phyloP scores from a whole-genome alignment of 179 eudicot genomes.

The Beta macrorhiza region DNA sequence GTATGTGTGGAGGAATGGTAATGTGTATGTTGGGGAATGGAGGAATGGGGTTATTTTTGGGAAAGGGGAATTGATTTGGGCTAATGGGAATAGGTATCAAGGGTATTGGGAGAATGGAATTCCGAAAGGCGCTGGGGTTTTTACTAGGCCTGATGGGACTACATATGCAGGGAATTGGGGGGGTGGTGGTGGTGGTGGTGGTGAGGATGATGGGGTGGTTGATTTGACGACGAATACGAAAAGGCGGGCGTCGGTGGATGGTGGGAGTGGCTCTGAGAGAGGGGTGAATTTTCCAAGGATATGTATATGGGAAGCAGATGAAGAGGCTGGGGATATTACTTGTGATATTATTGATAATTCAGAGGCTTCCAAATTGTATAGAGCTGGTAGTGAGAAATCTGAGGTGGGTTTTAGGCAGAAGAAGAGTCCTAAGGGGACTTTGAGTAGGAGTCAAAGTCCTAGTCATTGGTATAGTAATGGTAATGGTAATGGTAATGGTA shows the following conservation, averaged over 20 bases:
- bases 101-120: conserved; percentile 82
- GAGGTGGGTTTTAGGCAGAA: conserved; percentile 28
- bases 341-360: conserved; percentile 85
- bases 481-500: not conserved
- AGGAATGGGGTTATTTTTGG: conserved; percentile 66
- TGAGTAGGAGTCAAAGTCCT: conserved; percentile 30
- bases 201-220: conserved; percentile 5
- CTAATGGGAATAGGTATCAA: conserved; percentile 70
- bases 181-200: not conserved
- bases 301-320: conserved; percentile 95
- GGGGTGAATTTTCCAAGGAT: conserved; percentile 71
- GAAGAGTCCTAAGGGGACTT: conserved; percentile 30
- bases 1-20: conserved; percentile 85
- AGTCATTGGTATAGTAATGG: conserved; percentile 14
- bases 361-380: conserved; percentile 66
- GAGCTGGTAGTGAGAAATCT: conserved; percentile 43
- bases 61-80: conserved; percentile 74
- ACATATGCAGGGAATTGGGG: conserved; percentile 75
- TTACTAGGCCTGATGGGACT: conserved; percentile 69
- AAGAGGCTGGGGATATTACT: conserved; percentile 92
- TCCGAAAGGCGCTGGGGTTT: conserved; percentile 75
- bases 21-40: conserved; percentile 86
- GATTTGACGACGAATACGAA: conserved; percentile 1
- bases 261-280: conserved; percentile 38
- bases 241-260: conserved; percentile 51